Conservation (phyloP, 345 rosid genomes). For the Dimocarpus longan region DNA sequence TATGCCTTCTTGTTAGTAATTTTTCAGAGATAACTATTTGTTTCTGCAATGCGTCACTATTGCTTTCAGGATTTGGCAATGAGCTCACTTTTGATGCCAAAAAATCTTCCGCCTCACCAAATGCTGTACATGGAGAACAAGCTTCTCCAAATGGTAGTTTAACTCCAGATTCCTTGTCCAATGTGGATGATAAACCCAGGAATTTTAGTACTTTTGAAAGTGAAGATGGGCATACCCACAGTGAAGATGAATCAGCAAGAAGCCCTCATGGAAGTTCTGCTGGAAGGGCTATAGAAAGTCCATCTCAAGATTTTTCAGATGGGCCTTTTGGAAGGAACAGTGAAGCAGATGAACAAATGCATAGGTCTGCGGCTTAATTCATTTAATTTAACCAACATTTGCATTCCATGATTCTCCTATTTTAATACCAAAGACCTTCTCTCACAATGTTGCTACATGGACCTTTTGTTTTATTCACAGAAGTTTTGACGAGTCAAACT, state of each 20-base stretch:
- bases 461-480: constrained; percentile 32
- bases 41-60: constrained; percentile 18
- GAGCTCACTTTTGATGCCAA: constrained; percentile 66
- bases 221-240: constrained; percentile 61
- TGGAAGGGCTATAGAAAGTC: constrained; percentile 62
- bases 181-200: constrained; percentile 49
- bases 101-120: constrained; percentile 31
- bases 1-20: not conserved
- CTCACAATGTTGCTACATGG: not conserved
- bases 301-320: constrained; percentile 68
- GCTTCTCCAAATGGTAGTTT: constrained; percentile 53
- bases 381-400: not conserved
- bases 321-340: constrained; percentile 55
- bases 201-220: constrained; percentile 49
- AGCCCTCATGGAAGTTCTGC: constrained; percentile 83
- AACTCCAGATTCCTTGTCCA: constrained; percentile 53
- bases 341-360: constrained; percentile 60
- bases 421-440: not conserved
- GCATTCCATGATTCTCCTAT: not conserved
- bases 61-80: constrained; percentile 75
- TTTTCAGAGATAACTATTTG: constrained; percentile 20
- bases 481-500: constrained; percentile 84
- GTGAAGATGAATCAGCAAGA: constrained; percentile 84
- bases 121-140: constrained; percentile 51
- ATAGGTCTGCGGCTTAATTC: constrained; percentile 38